Percentiles rank a stretch among this genome's conserved stretches.
phyloP scores from a whole-genome alignment of 1,284 basidiomycete species.

The Melampsora medusae region DNA sequence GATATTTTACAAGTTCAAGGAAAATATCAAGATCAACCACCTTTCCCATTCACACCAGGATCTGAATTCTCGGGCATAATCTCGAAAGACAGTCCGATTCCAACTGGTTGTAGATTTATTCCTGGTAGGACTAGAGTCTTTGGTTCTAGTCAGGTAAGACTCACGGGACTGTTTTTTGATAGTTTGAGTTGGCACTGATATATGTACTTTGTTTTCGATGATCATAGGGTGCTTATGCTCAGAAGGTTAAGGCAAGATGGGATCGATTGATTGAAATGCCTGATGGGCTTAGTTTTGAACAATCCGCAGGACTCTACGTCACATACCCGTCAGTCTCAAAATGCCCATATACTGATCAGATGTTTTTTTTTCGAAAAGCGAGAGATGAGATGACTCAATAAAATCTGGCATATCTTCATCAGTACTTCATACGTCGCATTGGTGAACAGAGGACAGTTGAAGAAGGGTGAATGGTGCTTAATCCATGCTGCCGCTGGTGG shows the following conservation, averaged over 20 bases:
- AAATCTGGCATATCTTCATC: not conserved
- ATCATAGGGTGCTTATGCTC: slow-evolving; percentile 17
- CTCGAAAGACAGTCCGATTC: slow-evolving; percentile 71
- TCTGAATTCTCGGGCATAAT: slow-evolving; percentile 79
- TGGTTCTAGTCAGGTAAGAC: slow-evolving; percentile 70
- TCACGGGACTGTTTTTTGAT: not conserved
- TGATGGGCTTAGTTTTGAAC: slow-evolving; percentile 65
- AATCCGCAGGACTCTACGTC: slow-evolving; percentile 60
- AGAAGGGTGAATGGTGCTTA: slow-evolving; percentile 71
- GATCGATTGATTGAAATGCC: slow-evolving; percentile 64
- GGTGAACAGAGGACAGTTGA: slow-evolving; percentile 69
- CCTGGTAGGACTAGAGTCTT: slow-evolving; percentile 83
- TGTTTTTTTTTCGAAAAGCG: not conserved
- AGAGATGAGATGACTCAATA: not conserved
- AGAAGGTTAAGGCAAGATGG: slow-evolving; percentile 61
- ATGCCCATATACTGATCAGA: not conserved
- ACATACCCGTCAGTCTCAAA: slow-evolving; percentile 44
- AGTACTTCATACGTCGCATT: slow-evolving; percentile 79
- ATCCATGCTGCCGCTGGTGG: slow-evolving; percentile 66
- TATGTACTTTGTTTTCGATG: not conserved
- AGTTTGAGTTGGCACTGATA: not conserved
- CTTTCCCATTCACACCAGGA: slow-evolving; percentile 51
- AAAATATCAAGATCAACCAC: slow-evolving; percentile 51
- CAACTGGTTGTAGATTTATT: slow-evolving; percentile 73
- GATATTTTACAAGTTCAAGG: slow-evolving; percentile 51